Evolutionary conservation across 2,329 filamentous ascomycete genomes (phyloP).

Genomic region (Seiridium cupressi): DNA sequence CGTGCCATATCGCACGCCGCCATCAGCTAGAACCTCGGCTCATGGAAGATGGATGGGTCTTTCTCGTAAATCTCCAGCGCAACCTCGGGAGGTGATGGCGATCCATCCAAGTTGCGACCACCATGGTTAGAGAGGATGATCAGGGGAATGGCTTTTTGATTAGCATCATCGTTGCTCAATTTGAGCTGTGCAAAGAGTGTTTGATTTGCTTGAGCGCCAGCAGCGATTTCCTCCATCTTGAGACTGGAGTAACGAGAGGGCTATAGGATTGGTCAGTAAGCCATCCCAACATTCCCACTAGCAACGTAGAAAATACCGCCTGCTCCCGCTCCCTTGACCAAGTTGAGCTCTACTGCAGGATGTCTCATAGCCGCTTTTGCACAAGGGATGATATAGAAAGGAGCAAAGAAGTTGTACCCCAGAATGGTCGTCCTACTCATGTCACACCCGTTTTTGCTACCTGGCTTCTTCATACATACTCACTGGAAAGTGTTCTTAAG

Average conservation of each 20-base stretch:
- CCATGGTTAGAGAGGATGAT: slow-evolving; percentile 35
- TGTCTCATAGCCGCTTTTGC: slow-evolving; percentile 44
- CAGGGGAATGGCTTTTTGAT: slow-evolving; percentile 15
- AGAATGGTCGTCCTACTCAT: slow-evolving; percentile 43
- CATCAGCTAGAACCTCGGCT: slow-evolving; percentile 31
- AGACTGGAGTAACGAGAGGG: slow-evolving; percentile 31
- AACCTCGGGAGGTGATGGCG: slow-evolving; percentile 26
- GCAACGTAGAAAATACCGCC: slow-evolving; percentile 50
- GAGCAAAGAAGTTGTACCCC: slow-evolving; percentile 50
- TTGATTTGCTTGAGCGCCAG: slow-evolving; percentile 26
- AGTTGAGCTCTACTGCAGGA: slow-evolving; percentile 44
- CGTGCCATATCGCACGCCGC: slow-evolving; percentile 31
- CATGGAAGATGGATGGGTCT: slow-evolving; percentile 26
- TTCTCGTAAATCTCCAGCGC: slow-evolving; percentile 25
- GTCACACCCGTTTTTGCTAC: background rate
- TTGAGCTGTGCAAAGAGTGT: slow-evolving; percentile 24
- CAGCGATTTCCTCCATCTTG: slow-evolving; percentile 35
- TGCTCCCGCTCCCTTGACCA: slow-evolving; percentile 47
- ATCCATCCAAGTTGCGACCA: slow-evolving; percentile 30
- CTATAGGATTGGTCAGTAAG: slow-evolving; percentile 11
- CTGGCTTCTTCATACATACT: slow-evolving; percentile 1
- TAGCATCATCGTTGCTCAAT: slow-evolving; percentile 16
- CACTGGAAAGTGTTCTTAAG: slow-evolving; percentile 36
- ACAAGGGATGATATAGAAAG: slow-evolving; percentile 54
- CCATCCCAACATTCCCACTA: background rate